Conservation (phyloP, 2,329 filamentous ascomycete genomes). For the Teratosphaeria destructans region DNA sequence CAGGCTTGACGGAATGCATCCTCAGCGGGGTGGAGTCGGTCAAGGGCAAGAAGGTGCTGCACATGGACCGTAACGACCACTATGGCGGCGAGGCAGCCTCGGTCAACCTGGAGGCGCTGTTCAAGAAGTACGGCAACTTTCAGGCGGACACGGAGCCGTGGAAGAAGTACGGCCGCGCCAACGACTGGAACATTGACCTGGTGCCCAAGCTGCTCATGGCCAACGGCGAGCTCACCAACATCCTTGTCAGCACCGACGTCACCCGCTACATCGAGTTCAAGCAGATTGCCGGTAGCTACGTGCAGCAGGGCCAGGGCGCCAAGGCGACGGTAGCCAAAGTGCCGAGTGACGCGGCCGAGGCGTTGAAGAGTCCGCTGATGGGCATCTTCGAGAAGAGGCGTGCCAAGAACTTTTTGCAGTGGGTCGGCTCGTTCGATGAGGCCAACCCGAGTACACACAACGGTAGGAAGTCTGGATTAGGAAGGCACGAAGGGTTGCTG, state of each 20-base stretch:
- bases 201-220: constrained; percentile 98
- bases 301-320: constrained; percentile 73
- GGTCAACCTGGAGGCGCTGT: constrained; percentile 92
- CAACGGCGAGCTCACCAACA: constrained; percentile 95
- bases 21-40: constrained; percentile 95
- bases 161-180: constrained; percentile 92
- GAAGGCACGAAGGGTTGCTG: constrained; percentile 75
- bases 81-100: constrained; percentile 97
- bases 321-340: constrained; percentile 95
- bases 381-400: constrained; percentile 95
- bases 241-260: constrained; percentile 84
- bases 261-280: constrained; percentile 45
- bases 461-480: constrained; percentile 57
- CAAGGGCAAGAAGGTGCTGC: constrained; percentile 97
- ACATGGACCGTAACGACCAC: constrained; percentile 97
- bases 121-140: constrained; percentile 88
- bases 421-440: constrained; percentile 76
- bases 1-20: constrained; percentile 96
- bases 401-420: constrained; percentile 93
- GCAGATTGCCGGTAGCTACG: constrained; percentile 82
- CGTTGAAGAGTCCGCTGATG: constrained; percentile 87
- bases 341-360: constrained; percentile 82
- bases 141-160: constrained; percentile 74
- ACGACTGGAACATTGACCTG: constrained; percentile 99
- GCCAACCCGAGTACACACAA: constrained; percentile 81